Conservation (phyloP, 768 basidiomycete species). For the Zangia roseola region DNA sequence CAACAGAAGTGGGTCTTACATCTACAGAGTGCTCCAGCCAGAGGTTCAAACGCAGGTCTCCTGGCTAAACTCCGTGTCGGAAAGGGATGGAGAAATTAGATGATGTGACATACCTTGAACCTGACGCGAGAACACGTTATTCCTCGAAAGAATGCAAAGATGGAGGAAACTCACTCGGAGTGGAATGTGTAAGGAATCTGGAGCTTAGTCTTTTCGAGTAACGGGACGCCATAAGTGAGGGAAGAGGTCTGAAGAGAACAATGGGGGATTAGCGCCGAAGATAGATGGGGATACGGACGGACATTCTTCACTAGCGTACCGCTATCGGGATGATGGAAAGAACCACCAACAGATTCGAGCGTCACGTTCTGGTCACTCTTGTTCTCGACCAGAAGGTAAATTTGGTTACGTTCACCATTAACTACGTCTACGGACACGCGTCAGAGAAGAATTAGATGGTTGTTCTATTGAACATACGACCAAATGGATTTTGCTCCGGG, state of each 20-base stretch:
- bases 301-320: slow-evolving; percentile 73
- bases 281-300: slow-evolving; percentile 16
- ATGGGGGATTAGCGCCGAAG: neutral
- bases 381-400: slow-evolving; percentile 69
- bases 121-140: slow-evolving; percentile 32
- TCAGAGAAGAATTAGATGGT: slow-evolving; percentile 9
- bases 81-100: neutral
- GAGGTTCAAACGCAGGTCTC: slow-evolving; percentile 68
- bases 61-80: slow-evolving; percentile 47
- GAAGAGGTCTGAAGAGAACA: slow-evolving; percentile 52
- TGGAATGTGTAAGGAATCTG: slow-evolving; percentile 71
- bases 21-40: slow-evolving; percentile 74
- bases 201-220: slow-evolving; percentile 57
- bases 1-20: slow-evolving; percentile 37
- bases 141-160: neutral
- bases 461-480: slow-evolving; percentile 50
- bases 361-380: slow-evolving; percentile 73
- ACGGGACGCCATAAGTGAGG: slow-evolving; percentile 48
- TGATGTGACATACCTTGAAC: slow-evolving; percentile 51
- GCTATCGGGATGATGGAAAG: slow-evolving; percentile 64
- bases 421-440: slow-evolving; percentile 60
- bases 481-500: slow-evolving; percentile 71
- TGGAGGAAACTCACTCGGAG: slow-evolving; percentile 65
- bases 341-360: slow-evolving; percentile 61
- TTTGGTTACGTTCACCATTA: slow-evolving; percentile 76